A percentile compares a stretch with the other conserved stretches of the same genome.
phyloP scores from a whole-genome alignment of 495 filamentous ascomycete species.

The Aspergillus bertholletiae region DNA sequence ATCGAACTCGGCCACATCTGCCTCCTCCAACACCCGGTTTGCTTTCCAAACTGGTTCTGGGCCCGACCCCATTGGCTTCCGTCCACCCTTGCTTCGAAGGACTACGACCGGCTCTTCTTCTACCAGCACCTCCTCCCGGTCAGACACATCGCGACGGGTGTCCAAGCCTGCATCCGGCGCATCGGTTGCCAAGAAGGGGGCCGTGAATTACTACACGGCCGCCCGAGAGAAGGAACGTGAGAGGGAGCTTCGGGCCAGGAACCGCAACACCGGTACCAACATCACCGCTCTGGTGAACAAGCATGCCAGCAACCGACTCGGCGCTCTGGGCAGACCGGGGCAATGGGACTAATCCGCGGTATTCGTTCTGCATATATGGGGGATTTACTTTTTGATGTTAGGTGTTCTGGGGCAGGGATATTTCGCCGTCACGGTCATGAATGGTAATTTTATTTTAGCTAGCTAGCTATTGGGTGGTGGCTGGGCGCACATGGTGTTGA shows the following conservation, averaged over 20 bases:
- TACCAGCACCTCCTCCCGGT: slow-evolving; percentile 23
- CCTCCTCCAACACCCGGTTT: slow-evolving; percentile 41
- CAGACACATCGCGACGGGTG: slow-evolving; percentile 31
- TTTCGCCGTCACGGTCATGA: neutral
- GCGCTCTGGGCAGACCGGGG: slow-evolving; percentile 28
- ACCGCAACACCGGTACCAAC: slow-evolving; percentile 36
- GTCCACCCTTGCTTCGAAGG: slow-evolving; percentile 70
- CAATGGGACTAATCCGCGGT: slow-evolving; percentile 33
- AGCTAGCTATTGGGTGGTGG: no score
- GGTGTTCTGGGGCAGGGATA: neutral
- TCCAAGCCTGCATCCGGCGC: slow-evolving; percentile 40
- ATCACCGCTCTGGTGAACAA: slow-evolving; percentile 36
- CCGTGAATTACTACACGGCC: slow-evolving; percentile 78
- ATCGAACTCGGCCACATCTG: slow-evolving; percentile 46
- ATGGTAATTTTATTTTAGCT: neutral
- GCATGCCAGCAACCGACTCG: slow-evolving; percentile 32
- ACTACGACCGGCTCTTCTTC: slow-evolving; percentile 62
- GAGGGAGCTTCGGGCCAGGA: slow-evolving; percentile 49
- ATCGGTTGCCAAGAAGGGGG: slow-evolving; percentile 65
- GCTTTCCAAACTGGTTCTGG: slow-evolving; percentile 57
- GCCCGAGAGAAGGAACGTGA: slow-evolving; percentile 70
- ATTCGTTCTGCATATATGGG: neutral
- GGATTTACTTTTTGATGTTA: neutral
- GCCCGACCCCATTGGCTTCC: slow-evolving; percentile 49
- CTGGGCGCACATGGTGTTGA: no score